phyloP scores from a whole-genome alignment of 345 rosid species.

The Turritis glabra region DNA sequence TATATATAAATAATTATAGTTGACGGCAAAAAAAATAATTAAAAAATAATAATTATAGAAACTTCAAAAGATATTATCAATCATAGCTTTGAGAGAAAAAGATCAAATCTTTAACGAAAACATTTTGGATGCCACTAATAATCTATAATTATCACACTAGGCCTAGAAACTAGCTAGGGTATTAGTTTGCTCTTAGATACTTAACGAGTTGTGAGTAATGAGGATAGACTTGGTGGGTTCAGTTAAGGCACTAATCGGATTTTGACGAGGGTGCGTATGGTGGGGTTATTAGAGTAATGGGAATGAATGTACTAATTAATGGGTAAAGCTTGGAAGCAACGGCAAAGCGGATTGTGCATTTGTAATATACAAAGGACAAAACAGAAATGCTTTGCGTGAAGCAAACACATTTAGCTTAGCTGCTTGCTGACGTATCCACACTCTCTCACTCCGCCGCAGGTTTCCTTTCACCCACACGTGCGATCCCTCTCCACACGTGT shows the following conservation, averaged over 20 bases:
- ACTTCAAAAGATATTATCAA: too few relatives aligned
- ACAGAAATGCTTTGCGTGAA: slow-evolving; percentile 34
- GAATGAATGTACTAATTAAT: not conserved
- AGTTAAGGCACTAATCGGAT: not conserved
- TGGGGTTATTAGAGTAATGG: not conserved
- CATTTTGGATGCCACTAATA: not conserved
- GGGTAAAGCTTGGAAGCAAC: slow-evolving; percentile 37
- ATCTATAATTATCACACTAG: not conserved
- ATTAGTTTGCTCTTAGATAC: not conserved
- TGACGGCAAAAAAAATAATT: too few relatives aligned
- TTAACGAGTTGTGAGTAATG: not conserved
- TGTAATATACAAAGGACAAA: slow-evolving; percentile 16
- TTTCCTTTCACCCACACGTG: slow-evolving; percentile 13
- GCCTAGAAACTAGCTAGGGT: not conserved
- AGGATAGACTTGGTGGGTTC: not conserved
- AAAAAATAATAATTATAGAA: too few relatives aligned
- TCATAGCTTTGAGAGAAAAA: too few relatives aligned
- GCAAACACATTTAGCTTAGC: slow-evolving; percentile 24
- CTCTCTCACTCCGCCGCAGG: slow-evolving; percentile 14
- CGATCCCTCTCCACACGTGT: not conserved
- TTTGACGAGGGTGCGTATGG: too few relatives aligned
- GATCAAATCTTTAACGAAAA: too few relatives aligned
- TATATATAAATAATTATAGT: too few relatives aligned
- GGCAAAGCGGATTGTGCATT: slow-evolving; percentile 16
- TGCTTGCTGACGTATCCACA: slow-evolving; percentile 23